Conservation (phyloP, 345 rosid species). For the Limnanthes douglasii region DNA sequence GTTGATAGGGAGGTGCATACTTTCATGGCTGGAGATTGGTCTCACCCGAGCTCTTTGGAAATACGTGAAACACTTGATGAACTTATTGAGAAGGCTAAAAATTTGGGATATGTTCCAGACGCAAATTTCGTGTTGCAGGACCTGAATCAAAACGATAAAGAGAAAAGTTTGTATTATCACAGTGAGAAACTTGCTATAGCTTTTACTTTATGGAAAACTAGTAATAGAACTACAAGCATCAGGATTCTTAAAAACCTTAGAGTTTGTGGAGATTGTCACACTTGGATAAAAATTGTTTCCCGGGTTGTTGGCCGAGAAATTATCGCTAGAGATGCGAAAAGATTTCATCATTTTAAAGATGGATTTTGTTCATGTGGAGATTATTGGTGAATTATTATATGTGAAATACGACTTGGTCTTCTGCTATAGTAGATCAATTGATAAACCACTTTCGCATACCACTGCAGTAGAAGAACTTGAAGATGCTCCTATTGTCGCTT, state of each 20-base stretch:
- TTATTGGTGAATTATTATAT: constrained; percentile 36
- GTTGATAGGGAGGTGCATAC: constrained; percentile 36
- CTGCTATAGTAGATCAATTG: too few relatives aligned
- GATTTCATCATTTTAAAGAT: constrained; percentile 42
- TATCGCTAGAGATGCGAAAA: constrained; percentile 33
- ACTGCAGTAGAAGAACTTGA: too few relatives aligned
- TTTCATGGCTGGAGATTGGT: constrained; percentile 50
- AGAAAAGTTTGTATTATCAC: constrained; percentile 35
- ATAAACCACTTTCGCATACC: too few relatives aligned
- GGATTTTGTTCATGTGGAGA: constrained; percentile 44
- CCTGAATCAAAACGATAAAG: constrained; percentile 28
- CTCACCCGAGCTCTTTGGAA: constrained; percentile 22
- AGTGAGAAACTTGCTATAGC: constrained; percentile 74
- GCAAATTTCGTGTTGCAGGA: constrained; percentile 40
- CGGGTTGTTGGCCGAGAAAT: constrained; percentile 24
- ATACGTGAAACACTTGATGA: constrained; percentile 24
- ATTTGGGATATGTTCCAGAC: constrained; percentile 41
- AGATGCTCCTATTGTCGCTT: too few relatives aligned
- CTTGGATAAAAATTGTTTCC: constrained; percentile 33
- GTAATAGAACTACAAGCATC: constrained; percentile 18
- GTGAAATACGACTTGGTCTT: too few relatives aligned
- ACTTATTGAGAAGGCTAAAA: constrained; percentile 28
- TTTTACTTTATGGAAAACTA: constrained; percentile 39
- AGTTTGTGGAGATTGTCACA: constrained; percentile 67
- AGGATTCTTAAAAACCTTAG: constrained; percentile 65